Evolutionary conservation across 106 monocot species (phyloP), one percentile per base, ranked within the genome.

Genomic region (Dioscorea dumetorum): DNA sequence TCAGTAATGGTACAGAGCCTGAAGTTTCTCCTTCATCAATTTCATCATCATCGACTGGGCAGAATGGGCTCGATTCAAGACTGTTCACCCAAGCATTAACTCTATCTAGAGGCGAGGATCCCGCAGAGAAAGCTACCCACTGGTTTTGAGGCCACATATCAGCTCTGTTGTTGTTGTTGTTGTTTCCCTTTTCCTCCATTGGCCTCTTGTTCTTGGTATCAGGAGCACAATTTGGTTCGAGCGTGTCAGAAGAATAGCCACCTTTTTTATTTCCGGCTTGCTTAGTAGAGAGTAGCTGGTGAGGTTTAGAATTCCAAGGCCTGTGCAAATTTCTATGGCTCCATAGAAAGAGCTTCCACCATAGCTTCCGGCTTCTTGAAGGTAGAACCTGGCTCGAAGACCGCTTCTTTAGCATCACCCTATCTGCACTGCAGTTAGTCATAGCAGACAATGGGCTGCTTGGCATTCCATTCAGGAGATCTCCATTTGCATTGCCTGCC

Each of bases 341-440:
- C 90, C 90, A 91, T n/a, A 94, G 71, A 60, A 95, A 91, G 58
- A 95, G 82, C 77, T 84, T 82, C 94, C 94, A 95, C 94, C 94
- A 95, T 5, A 95, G 70, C 72, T 88, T 95, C 57, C 91, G 21
- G 80, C 95, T 95, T 65, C 88, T 76, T 5, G 95, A 95, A 20
- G 91, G 91, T 22, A 95, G 88, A 62, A 95, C 88, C 73, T 94
- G 90, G 23, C 94, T 90, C 4, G 90, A 90, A 5, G 90, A 91
- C 60, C 81, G 76, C 70, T 85, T 95, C 77, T 88, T 95, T 18
- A 95, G 69, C 83, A 91, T 95, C 17, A 95, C 81, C 22, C 61
- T 68, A 52, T 91, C 94, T 0, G 94, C 94, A 21, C 90, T 95
- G 64, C 77, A 77, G 4, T 78, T 71, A 22, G 84, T 80, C 57